Percentiles rank a stretch among this genome's conserved stretches.
Conservation (phyloP, 352 stramenopile genomes). For the Pythium dissimile region DNA sequence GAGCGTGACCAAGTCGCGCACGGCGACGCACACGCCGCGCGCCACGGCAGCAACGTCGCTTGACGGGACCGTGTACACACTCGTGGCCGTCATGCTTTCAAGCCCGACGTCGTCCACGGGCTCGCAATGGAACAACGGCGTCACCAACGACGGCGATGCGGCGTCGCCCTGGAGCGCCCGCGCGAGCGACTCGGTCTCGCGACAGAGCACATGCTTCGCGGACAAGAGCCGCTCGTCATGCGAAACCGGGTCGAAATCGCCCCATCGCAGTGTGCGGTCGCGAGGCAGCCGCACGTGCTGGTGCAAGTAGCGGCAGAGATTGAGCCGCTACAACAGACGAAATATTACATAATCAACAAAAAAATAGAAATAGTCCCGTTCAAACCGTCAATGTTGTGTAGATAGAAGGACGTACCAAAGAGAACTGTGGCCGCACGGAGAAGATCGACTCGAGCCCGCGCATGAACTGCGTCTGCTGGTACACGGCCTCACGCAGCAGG, state of each 20-base stretch:
- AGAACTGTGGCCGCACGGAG: background rate
- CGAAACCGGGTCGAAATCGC: background rate
- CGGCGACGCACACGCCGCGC: slow-evolving; percentile 19
- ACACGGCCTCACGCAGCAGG: slow-evolving; percentile 2
- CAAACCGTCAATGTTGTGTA: background rate
- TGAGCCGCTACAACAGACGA: background rate
- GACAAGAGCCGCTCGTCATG: background rate
- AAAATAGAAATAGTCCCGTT: background rate
- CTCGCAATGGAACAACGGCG: slow-evolving; percentile 1
- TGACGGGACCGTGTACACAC: slow-evolving; percentile 35
- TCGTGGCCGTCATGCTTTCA: slow-evolving; percentile 15
- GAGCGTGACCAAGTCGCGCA: slow-evolving; percentile 20
- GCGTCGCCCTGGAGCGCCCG: background rate
- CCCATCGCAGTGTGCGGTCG: background rate
- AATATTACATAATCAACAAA: background rate
- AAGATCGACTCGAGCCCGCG: slow-evolving; percentile 1
- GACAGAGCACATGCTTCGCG: background rate
- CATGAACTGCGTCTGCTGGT: slow-evolving; percentile 1
- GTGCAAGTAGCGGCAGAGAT: background rate
- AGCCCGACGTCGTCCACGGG: background rate
- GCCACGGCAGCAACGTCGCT: slow-evolving; percentile 14
- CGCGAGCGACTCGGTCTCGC: background rate
- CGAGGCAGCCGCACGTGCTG: background rate
- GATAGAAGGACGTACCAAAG: background rate
- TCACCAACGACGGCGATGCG: background rate